Evolutionary conservation across 768 basidiomycete species (phyloP).

Genomic region (Neoboletus magnificus): DNA sequence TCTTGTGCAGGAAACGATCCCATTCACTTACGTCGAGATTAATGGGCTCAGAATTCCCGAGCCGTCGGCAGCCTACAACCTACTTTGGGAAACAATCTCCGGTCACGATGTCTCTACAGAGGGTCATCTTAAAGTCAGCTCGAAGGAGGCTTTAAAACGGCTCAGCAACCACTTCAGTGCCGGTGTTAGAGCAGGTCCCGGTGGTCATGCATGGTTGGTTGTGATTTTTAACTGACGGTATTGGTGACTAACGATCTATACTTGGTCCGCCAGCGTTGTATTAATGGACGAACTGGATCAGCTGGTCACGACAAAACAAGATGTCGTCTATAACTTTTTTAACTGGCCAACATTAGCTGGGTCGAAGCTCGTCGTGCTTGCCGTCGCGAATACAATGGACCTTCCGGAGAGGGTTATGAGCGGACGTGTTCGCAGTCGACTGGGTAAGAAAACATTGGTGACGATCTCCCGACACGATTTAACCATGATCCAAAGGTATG

Average conservation of each 20-base stretch:
- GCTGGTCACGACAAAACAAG: slow-evolving; percentile 92
- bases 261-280: slow-evolving; percentile 63
- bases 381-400: slow-evolving; percentile 98
- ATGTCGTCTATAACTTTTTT: slow-evolving; percentile 99
- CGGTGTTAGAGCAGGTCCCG: slow-evolving; percentile 63
- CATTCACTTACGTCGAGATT: slow-evolving; percentile 96
- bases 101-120: slow-evolving; percentile 65
- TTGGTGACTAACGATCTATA: not conserved
- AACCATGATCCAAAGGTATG: slow-evolving; percentile 55
- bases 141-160: slow-evolving; percentile 80
- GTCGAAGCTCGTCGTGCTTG: slow-evolving; percentile 90
- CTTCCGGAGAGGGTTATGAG: slow-evolving; percentile 92
- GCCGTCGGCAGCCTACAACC: slow-evolving; percentile 85
- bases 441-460: slow-evolving; percentile 52
- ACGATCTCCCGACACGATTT: not conserved
- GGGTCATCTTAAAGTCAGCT: slow-evolving; percentile 60
- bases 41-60: slow-evolving; percentile 94
- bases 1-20: slow-evolving; percentile 72
- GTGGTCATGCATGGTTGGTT: slow-evolving; percentile 82
- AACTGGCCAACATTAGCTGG: slow-evolving; percentile 94
- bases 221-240: not conserved
- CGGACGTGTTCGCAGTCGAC: slow-evolving; percentile 86
- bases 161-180: slow-evolving; percentile 77
- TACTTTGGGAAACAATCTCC: slow-evolving; percentile 92
- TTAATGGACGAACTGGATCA: slow-evolving; percentile 99